Evolutionary conservation across 2,329 filamentous ascomycete species (phyloP).

Genomic region (Ophiostoma novo-ulmi): DNA sequence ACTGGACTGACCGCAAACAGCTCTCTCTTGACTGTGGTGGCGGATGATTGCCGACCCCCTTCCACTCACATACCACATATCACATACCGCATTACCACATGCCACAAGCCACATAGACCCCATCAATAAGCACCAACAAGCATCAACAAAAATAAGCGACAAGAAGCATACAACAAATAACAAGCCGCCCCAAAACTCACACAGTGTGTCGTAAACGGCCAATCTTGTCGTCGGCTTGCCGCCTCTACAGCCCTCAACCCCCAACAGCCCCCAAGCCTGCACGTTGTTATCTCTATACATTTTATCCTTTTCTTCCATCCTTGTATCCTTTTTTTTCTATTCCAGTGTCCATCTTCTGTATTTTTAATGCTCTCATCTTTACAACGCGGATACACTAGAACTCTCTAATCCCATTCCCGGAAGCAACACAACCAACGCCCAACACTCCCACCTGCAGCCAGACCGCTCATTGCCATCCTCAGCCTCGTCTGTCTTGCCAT

Average conservation of each 20-base stretch:
- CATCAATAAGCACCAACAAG: not conserved
- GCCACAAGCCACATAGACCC: not conserved
- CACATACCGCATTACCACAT: too few species aligned
- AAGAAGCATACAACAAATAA: not conserved
- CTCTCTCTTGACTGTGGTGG: not conserved
- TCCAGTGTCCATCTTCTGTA: not conserved
- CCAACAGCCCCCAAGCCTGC: slow-evolving; percentile 4
- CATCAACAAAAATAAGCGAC: not conserved
- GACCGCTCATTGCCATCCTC: not conserved
- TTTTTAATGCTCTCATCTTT: not conserved
- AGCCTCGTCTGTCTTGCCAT: not conserved
- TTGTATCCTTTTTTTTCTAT: not conserved
- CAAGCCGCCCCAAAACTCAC: not conserved
- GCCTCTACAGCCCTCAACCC: not conserved
- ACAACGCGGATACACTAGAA: not conserved
- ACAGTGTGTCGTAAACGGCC: not conserved
- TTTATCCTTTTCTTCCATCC: not conserved
- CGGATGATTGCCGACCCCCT: not conserved
- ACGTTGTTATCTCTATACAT: not conserved
- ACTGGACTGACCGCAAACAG: not conserved
- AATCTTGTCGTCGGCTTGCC: not conserved
- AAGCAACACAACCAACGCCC: not conserved
- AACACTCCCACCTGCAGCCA: not conserved
- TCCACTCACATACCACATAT: not conserved
- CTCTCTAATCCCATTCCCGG: not conserved